These are phyloP conservation scores for Alloteropsis semialata DNA, from an alignment of 176 grass and related monocot species.

Conservation along the genomic window DNA sequence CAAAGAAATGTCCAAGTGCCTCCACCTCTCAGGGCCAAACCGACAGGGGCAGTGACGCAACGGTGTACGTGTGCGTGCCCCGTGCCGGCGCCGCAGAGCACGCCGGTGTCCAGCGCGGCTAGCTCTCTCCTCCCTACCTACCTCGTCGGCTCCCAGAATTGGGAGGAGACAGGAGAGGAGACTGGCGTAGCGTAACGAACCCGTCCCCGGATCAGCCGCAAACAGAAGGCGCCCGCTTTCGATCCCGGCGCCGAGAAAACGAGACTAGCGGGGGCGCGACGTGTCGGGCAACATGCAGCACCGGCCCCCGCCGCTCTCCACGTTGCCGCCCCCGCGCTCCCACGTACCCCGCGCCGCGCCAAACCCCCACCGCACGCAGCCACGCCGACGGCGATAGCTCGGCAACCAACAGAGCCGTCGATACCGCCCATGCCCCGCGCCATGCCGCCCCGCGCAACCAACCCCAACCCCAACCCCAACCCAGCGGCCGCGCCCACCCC, in stretches of 20 bases:
- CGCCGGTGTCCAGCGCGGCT: neutral
- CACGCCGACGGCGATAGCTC: slow-evolving; percentile 16
- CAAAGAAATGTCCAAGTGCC: neutral
- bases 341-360: slow-evolving; percentile 29
- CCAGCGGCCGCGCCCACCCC: neutral
- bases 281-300: slow-evolving; percentile 48
- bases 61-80: neutral
- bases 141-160: neutral
- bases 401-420: neutral
- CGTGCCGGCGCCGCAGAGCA: neutral
- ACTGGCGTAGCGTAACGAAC: neutral
- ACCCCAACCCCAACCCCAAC: too few species aligned
- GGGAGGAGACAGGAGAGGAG: too few species aligned
- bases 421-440: slow-evolving; percentile 2
- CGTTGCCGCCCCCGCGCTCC: slow-evolving; percentile 12
- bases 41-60: neutral
- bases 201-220: neutral
- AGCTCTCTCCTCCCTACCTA: neutral
- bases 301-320: slow-evolving; percentile 16
- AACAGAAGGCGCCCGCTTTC: too few species aligned
- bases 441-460: neutral
- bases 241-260: neutral
- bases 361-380: slow-evolving; percentile 1
- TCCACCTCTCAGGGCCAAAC: neutral
- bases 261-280: slow-evolving; percentile 20